Percentiles rank a stretch among this genome's conserved stretches.
These are phyloP conservation scores for Yamadazyma oceani DNA, from an alignment of 1,139 yeast species.

Conservation along the genomic window DNA sequence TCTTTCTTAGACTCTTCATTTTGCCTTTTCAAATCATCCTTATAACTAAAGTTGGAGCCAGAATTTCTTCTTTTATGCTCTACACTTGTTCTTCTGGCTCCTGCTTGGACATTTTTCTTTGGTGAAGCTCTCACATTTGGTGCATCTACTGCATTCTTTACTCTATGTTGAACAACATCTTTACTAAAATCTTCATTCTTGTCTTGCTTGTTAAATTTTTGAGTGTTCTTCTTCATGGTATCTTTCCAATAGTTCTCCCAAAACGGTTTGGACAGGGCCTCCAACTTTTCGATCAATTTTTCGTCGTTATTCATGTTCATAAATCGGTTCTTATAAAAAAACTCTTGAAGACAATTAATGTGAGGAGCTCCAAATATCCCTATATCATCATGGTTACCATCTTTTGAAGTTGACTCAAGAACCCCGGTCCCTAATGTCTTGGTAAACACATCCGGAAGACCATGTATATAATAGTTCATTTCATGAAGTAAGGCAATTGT, in stretches of 20 bases:
- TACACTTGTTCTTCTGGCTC: not conserved
- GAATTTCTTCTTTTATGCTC: conserved; percentile 3
- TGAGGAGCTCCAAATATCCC: conserved; percentile 64
- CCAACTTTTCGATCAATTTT: conserved; percentile 28
- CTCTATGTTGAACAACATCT: conserved; percentile 17
- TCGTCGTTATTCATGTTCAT: conserved; percentile 27
- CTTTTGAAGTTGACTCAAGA: conserved; percentile 17
- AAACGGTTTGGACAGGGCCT: conserved; percentile 36
- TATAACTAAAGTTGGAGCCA: conserved; percentile 2
- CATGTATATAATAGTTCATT: conserved; percentile 54
- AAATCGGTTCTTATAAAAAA: conserved; percentile 54
- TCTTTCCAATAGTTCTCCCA: conserved; percentile 57
- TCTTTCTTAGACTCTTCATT: conserved; percentile 10
- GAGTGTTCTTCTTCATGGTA: conserved; percentile 32
- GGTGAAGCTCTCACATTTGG: conserved; percentile 12
- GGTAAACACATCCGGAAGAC: conserved; percentile 41
- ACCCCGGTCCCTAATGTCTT: conserved; percentile 45
- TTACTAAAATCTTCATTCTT: conserved; percentile 19
- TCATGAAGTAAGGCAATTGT: conserved; percentile 58
- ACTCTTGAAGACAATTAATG: conserved; percentile 49
- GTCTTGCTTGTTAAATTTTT: conserved; percentile 31
- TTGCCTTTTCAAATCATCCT: conserved; percentile 11
- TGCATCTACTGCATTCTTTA: conserved; percentile 14
- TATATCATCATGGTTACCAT: conserved; percentile 23
- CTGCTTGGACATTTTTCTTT: conserved; percentile 2